These are phyloP conservation scores for Zasmidium cellare DNA, from an alignment of 2,329 filamentous ascomycete genomes.

Conservation along the genomic window DNA sequence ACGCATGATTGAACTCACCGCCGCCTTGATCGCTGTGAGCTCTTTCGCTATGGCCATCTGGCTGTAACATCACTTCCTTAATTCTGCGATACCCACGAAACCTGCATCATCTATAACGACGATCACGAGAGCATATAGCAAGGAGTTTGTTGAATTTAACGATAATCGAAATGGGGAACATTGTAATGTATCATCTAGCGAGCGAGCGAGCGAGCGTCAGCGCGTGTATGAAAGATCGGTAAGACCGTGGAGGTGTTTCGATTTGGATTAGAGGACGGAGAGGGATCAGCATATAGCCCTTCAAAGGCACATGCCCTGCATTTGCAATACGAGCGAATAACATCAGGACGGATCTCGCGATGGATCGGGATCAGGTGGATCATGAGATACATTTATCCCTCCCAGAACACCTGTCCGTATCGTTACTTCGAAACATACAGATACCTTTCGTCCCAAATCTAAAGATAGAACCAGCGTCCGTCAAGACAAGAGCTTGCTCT, in stretches of 20 bases:
- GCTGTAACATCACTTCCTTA: conserved; percentile 3
- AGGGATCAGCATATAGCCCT: neutral
- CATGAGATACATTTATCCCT: too few relatives aligned
- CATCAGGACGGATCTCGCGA: too few relatives aligned
- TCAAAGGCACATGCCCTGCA: too few relatives aligned
- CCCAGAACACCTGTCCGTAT: too few relatives aligned
- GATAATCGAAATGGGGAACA: neutral
- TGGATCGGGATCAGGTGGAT: too few relatives aligned
- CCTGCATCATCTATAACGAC: neutral
- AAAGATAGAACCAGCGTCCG: too few relatives aligned
- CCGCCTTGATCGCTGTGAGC: conserved; percentile 4
- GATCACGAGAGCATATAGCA: conserved; percentile 1
- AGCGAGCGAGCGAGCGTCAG: neutral
- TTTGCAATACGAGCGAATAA: too few relatives aligned
- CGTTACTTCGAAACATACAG: too few relatives aligned
- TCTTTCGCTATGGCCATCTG: conserved; percentile 13
- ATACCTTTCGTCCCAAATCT: too few relatives aligned
- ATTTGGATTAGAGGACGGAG: too few relatives aligned
- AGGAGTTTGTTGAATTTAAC: neutral
- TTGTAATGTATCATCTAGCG: conserved; percentile 1
- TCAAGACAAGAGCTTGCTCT: too few relatives aligned
- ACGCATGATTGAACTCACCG: neutral
- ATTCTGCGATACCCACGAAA: neutral
- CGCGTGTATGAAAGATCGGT: neutral
- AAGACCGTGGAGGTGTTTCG: too few relatives aligned